These are phyloP conservation scores for Mimosa pudica DNA, from an alignment of 306 rosid species.

Conservation along the genomic window DNA sequence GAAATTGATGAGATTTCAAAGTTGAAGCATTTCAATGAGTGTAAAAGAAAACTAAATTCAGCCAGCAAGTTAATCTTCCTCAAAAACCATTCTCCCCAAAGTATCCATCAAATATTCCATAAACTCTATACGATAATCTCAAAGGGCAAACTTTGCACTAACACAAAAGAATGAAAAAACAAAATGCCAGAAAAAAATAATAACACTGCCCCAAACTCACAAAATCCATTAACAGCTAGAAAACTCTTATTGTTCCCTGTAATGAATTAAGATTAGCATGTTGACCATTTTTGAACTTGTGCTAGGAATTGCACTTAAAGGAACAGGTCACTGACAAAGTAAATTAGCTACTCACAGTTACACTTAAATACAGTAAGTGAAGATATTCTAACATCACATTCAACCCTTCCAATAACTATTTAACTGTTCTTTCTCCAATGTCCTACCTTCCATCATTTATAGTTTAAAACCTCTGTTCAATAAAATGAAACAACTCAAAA, in stretches of 20 bases:
- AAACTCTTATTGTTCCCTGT: not conserved
- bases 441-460: not conserved
- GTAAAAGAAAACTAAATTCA: not conserved
- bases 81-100: not conserved
- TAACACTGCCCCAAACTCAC: not conserved
- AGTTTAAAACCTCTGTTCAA: too few species aligned
- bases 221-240: not conserved
- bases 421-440: not conserved
- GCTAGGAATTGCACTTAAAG: not conserved
- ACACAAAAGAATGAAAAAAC: not conserved
- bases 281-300: not conserved
- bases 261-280: not conserved
- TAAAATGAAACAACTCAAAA: not conserved
- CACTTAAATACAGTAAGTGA: not conserved
- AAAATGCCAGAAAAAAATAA: not conserved
- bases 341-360: not conserved
- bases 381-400: not conserved
- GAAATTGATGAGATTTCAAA: not conserved
- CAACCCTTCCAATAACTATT: not conserved
- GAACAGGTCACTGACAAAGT: not conserved
- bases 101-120: not conserved
- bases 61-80: not conserved
- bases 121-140: not conserved
- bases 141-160: not conserved
- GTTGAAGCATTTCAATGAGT: not conserved